Evolutionary conservation across 2,329 filamentous ascomycete genomes (phyloP), one percentile per base, ranked within the genome.

Genomic region (Hymenotorrendiella dingleyae): DNA sequence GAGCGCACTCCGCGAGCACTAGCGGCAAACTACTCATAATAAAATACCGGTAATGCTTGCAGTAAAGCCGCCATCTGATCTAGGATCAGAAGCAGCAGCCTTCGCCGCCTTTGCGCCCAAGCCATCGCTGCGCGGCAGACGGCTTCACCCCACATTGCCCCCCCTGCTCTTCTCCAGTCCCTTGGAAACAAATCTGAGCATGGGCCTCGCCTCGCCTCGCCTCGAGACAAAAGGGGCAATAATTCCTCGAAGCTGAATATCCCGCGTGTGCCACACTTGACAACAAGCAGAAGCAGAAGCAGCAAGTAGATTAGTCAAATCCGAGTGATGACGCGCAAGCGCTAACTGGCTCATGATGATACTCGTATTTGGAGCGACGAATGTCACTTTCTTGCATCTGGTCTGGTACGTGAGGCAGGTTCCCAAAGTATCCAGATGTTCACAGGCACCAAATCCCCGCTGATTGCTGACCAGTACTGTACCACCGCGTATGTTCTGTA

Each of bases 161-260:
- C 20, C 20, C 21, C 19, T 27, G 24, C 20, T 20, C 35, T 38
- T 17, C 32, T 21, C 40, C 49, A 46, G 22, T 33, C 41, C 43
- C 43, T 46, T 50, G 50, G 50, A 50, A 48, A 49, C 40, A 40
- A 40, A 37, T 46, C 45, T 46, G 45, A 40, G 45, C 49, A 50
- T 40, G 45, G 45, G 43, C 29, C 33, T 30, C 27, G 38, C 38
- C 22, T 40, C n/a, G n/a, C n/a, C n/a, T n/a, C n/a, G n/a, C n/a
- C n/a, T n/a, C n/a, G 42, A 39, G 45, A 36, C 28, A 36, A 35
- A 26, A 12, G 24, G 28, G 28, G 33, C n/a, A n/a, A n/a, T n/a
- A n/a, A n/a, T n/a, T n/a, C n/a, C n/a, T n/a, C n/a, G n/a, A n/a
- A n/a, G n/a, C n/a, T n/a, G n/a, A n/a, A n/a, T n/a, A n/a, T n/a